Evolutionary conservation across 2,329 filamentous ascomycete genomes (phyloP).

Genomic region (Penicillium sp.): DNA sequence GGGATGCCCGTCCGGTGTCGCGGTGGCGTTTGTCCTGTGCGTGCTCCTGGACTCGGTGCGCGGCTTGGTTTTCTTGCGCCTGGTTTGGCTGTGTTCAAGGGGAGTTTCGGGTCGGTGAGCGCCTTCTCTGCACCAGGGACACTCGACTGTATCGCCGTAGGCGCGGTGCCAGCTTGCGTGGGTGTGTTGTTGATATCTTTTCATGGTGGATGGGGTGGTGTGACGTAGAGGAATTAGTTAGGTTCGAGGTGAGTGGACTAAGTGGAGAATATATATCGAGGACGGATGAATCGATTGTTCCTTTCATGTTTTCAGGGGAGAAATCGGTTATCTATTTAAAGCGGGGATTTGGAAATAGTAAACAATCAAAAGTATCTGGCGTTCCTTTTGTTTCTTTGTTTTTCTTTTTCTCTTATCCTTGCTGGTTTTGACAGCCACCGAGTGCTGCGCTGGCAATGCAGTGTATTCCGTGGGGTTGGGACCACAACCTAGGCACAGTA

Average conservation of each 20-base stretch:
- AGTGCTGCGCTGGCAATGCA: conserved; percentile 7
- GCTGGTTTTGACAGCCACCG: conserved; percentile 1
- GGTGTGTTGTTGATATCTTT: conserved; percentile 9
- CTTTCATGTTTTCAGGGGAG: neutral
- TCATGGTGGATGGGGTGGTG: conserved; percentile 1
- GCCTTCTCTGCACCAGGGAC: conserved; percentile 6
- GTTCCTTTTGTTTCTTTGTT: neutral
- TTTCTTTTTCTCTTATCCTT: neutral
- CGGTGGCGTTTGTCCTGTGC: neutral
- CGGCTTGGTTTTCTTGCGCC: neutral
- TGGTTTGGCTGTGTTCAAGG: neutral
- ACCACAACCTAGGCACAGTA: conserved; percentile 2
- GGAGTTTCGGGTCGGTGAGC: neutral
- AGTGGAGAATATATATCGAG: neutral
- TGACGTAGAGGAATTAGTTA: too few species aligned
- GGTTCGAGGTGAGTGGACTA: neutral
- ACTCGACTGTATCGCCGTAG: conserved; percentile 5
- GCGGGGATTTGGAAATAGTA: neutral
- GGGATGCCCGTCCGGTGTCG: neutral
- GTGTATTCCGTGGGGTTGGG: neutral
- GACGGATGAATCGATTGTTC: neutral
- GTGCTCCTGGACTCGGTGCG: neutral
- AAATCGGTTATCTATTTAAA: conserved; percentile 5
- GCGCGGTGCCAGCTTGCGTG: conserved; percentile 11
- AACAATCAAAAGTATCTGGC: conserved; percentile 3